phyloP scores from a whole-genome alignment of 441 rosid genomes.

The Erysimum cheiri region DNA sequence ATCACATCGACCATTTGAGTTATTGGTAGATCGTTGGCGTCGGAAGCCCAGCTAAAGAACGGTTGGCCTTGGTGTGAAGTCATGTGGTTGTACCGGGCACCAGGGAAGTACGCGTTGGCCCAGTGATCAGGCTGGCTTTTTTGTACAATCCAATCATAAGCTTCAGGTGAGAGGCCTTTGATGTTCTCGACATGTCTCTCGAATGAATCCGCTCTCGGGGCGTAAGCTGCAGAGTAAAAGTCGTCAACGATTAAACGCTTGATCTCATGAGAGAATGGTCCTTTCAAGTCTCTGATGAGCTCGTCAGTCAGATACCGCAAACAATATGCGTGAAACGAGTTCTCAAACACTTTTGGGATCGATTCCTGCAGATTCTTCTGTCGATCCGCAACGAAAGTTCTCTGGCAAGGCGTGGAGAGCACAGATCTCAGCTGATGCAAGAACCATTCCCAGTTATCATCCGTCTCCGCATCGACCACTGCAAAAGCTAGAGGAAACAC shows the following conservation, averaged over 20 bases:
- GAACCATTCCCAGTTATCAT: slow-evolving; percentile 94
- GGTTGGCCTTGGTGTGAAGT: slow-evolving; percentile 79
- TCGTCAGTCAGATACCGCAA: slow-evolving; percentile 72
- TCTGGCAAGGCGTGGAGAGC: slow-evolving; percentile 59
- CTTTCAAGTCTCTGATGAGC: slow-evolving; percentile 81
- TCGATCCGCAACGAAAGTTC: slow-evolving; percentile 87
- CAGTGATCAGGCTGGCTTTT: slow-evolving; percentile 83
- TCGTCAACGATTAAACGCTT: slow-evolving; percentile 77
- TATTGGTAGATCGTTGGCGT: slow-evolving; percentile 83
- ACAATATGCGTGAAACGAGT: slow-evolving; percentile 76
- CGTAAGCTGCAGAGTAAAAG: slow-evolving; percentile 74
- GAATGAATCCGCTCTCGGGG: slow-evolving; percentile 63
- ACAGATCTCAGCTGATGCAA: slow-evolving; percentile 76
- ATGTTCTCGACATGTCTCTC: slow-evolving; percentile 70
- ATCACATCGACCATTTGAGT: slow-evolving; percentile 91
- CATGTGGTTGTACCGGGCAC: slow-evolving; percentile 87
- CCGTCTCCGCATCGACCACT: slow-evolving; percentile 77
- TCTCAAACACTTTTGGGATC: slow-evolving; percentile 67
- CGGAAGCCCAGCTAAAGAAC: slow-evolving; percentile 82
- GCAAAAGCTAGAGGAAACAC: slow-evolving; percentile 90
- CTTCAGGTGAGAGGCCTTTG: slow-evolving; percentile 76
- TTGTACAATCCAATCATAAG: slow-evolving; percentile 77
- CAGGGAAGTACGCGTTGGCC: slow-evolving; percentile 86
- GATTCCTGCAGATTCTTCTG: slow-evolving; percentile 76
- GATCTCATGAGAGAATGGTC: slow-evolving; percentile 87